A percentile compares a stretch with the other conserved stretches of the same genome.
phyloP scores from a whole-genome alignment of 257 asterid genomes.

The Craterostigma plantagineum region DNA sequence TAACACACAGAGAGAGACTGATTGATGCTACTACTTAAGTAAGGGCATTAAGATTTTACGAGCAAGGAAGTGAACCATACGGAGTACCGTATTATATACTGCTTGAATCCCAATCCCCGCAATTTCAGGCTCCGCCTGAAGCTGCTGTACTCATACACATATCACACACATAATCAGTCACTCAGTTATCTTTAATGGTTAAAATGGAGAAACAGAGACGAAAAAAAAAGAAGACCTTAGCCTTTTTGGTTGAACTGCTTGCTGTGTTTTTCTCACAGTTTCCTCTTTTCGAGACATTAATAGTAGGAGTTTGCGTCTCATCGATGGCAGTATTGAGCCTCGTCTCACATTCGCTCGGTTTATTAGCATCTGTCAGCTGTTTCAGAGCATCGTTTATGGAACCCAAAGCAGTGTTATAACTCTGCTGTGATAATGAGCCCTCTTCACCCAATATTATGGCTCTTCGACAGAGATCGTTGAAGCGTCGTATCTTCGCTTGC shows the following conservation, averaged over 20 bases:
- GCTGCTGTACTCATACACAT: too few relatives aligned
- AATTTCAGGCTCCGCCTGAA: neutral
- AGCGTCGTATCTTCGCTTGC: conserved; percentile 66
- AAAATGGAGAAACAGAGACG: too few relatives aligned
- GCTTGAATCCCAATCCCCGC: conserved; percentile 8
- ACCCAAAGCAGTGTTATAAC: conserved; percentile 48
- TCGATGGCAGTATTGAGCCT: too few relatives aligned
- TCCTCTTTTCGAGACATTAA: neutral
- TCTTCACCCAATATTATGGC: conserved; percentile 92
- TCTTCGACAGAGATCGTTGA: conserved; percentile 72
- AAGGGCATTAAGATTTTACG: neutral
- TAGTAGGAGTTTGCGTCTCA: conserved; percentile 19
- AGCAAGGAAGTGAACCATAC: too few relatives aligned
- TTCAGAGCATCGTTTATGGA: conserved; percentile 51
- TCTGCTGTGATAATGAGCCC: conserved; percentile 72
- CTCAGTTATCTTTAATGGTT: too few relatives aligned
- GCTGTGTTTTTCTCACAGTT: too few relatives aligned
- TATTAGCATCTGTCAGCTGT: conserved; percentile 21
- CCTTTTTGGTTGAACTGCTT: too few relatives aligned
- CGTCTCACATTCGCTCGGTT: too few relatives aligned
- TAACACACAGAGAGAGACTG: conserved; percentile 9
- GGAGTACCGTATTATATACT: too few relatives aligned
- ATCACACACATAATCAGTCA: too few relatives aligned
- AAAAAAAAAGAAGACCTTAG: too few relatives aligned
- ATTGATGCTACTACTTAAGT: neutral